phyloP scores from a whole-genome alignment of 2,329 filamentous ascomycete species.

The Fusarium praegraminearum region DNA sequence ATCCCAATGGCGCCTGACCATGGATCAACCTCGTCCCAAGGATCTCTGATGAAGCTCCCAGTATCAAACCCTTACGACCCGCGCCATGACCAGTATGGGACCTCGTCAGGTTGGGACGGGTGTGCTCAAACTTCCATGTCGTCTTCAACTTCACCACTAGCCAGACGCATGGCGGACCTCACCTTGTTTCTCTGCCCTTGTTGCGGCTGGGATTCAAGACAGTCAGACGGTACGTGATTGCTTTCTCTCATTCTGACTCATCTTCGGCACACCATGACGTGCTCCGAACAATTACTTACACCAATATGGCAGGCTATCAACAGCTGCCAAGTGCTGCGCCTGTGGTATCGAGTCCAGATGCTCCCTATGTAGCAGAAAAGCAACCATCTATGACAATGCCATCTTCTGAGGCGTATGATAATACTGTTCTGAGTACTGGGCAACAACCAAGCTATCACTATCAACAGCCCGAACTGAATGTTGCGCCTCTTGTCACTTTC shows the following conservation, averaged over 20 bases:
- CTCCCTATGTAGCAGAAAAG: constrained; percentile 51
- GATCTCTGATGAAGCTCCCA: constrained; percentile 51
- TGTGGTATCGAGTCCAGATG: constrained; percentile 48
- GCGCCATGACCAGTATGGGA: constrained; percentile 39
- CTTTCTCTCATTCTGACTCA: neutral
- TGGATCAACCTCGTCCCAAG: constrained; percentile 44
- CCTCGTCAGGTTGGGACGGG: constrained; percentile 41
- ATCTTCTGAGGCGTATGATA: constrained; percentile 36
- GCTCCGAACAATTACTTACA: constrained; percentile 27
- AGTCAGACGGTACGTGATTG: constrained; percentile 50
- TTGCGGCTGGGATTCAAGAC: constrained; percentile 48
- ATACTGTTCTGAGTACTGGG: constrained; percentile 24
- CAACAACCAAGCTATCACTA: constrained; percentile 33
- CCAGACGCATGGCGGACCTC: constrained; percentile 49
- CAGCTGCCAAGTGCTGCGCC: constrained; percentile 45
- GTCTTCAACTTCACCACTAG: constrained; percentile 45
- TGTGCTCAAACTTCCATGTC: constrained; percentile 41
- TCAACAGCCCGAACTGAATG: constrained; percentile 35
- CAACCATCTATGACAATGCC: constrained; percentile 42
- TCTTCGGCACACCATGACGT: neutral
- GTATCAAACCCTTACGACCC: constrained; percentile 39
- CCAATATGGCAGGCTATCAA: constrained; percentile 51
- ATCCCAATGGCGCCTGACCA: constrained; percentile 50
- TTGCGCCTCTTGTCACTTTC: constrained; percentile 41
- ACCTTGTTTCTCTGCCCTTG: constrained; percentile 49